Evolutionary conservation across 2,329 filamentous ascomycete species (phyloP).

Genomic region (Paecilomyces sp.): DNA sequence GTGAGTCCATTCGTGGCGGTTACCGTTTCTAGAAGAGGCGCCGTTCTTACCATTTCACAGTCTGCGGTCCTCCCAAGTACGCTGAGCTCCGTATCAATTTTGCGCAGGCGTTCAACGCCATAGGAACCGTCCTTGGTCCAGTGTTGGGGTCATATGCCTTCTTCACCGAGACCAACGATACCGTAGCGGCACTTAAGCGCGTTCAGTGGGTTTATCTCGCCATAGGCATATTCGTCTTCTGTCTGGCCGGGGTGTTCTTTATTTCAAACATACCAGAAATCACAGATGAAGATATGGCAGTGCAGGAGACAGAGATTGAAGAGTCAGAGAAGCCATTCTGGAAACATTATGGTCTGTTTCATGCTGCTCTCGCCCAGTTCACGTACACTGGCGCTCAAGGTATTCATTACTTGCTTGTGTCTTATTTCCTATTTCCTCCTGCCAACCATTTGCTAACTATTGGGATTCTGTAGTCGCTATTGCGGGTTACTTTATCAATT

Average conservation of each 20-base stretch:
- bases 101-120: constrained; percentile 69
- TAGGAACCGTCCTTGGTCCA: constrained; percentile 67
- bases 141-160: constrained; percentile 67
- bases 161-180: constrained; percentile 57
- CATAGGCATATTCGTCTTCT: constrained; percentile 64
- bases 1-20: constrained; percentile 16
- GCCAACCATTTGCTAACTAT: no score
- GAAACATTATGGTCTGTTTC: constrained; percentile 69
- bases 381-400: constrained; percentile 74
- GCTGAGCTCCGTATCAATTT: constrained; percentile 72
- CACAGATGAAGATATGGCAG: constrained; percentile 62
- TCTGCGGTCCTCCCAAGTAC: constrained; percentile 69
- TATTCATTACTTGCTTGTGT: constrained; percentile 11
- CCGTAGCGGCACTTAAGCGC: constrained; percentile 52
- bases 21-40: background rate
- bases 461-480: constrained; percentile 31
- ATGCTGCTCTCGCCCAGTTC: constrained; percentile 69
- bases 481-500: constrained; percentile 65
- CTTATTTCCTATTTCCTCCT: constrained; percentile 5
- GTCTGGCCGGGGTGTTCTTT: constrained; percentile 61
- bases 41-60: constrained; percentile 29
- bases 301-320: constrained; percentile 47
- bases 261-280: constrained; percentile 64
- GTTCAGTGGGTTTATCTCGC: constrained; percentile 80
- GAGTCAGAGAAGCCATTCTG: constrained; percentile 54